A percentile compares a stretch with the other conserved stretches of the same genome.
Evolutionary conservation across 2,329 filamentous ascomycete genomes (phyloP).

Genomic region (Aureobasidium namibiae): DNA sequence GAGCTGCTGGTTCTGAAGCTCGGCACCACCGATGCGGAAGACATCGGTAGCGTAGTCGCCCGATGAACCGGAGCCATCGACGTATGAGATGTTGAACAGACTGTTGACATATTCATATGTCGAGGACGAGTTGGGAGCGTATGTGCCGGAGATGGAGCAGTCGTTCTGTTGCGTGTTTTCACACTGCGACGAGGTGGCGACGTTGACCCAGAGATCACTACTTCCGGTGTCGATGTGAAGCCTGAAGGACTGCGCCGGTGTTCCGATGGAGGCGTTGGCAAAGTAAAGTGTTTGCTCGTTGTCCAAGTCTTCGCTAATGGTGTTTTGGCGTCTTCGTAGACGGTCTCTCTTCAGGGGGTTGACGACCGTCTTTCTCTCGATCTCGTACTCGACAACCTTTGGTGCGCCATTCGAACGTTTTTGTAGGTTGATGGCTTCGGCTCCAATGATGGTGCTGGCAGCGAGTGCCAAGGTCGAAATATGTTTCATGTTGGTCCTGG

Average conservation of each 20-base stretch:
- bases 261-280: conserved; percentile 50
- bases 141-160: conserved; percentile 58
- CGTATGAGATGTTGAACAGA: conserved; percentile 81
- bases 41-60: conserved; percentile 78
- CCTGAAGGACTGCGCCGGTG: conserved; percentile 46
- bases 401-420: conserved; percentile 26
- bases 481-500: conserved; percentile 18
- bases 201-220: conserved; percentile 60
- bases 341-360: conserved; percentile 41
- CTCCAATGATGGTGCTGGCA: conserved; percentile 17
- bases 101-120: conserved; percentile 66
- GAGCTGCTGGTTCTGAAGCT: conserved; percentile 55
- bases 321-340: conserved; percentile 35
- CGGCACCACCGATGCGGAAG: conserved; percentile 50
- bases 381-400: conserved; percentile 42
- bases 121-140: conserved; percentile 61
- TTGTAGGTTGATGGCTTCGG: conserved; percentile 23
- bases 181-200: conserved; percentile 54
- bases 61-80: conserved; percentile 66
- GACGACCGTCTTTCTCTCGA: conserved; percentile 39
- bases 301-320: conserved; percentile 41
- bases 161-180: conserved; percentile 29
- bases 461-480: conserved; percentile 21
- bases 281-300: conserved; percentile 55
- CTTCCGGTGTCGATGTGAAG: conserved; percentile 56